Conservation (phyloP, 1,284 basidiomycete species). For the Thecaphora frezii region DNA sequence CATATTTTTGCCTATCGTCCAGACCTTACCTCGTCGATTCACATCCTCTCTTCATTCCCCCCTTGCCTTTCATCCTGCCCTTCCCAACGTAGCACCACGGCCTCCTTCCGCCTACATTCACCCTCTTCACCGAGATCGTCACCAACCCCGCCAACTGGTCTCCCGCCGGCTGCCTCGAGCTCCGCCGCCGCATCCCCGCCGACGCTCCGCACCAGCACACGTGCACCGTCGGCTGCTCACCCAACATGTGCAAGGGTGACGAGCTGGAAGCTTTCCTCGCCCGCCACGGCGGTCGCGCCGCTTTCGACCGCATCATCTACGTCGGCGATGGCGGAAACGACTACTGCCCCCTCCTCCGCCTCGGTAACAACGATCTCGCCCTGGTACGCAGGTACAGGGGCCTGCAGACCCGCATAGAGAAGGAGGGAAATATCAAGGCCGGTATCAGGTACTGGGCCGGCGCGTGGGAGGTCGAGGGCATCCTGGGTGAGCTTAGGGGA, state of each 20-base stretch:
- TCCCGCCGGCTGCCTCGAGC: constrained; percentile 71
- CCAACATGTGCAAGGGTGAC: constrained; percentile 98
- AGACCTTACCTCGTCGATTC: constrained; percentile 9
- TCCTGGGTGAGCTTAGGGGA: constrained; percentile 22
- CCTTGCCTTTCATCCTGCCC: too few species aligned
- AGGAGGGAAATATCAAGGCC: constrained; percentile 44
- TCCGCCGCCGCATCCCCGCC: constrained; percentile 76
- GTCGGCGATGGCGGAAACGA: constrained; percentile 95
- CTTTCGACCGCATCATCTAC: constrained; percentile 81
- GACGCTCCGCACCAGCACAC: constrained; percentile 70
- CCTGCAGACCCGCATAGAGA: constrained; percentile 49
- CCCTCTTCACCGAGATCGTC: constrained; percentile 80
- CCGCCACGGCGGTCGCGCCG: constrained; percentile 66
- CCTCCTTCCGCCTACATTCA: constrained; percentile 61
- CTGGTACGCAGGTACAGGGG: constrained; percentile 53
- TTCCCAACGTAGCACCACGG: constrained; percentile 65
- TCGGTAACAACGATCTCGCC: constrained; percentile 60
- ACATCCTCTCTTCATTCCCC: constrained; percentile 1
- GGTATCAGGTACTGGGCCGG: constrained; percentile 53
- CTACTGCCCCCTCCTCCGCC: constrained; percentile 84
- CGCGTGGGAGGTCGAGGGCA: constrained; percentile 56
- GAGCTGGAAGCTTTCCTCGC: constrained; percentile 81
- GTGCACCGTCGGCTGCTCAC: constrained; percentile 84
- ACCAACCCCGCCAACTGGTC: constrained; percentile 91
- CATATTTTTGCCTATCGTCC: not conserved